These are phyloP conservation scores for Phytopythium vexans DNA, from an alignment of 352 stramenopile genomes.

Conservation along the genomic window DNA sequence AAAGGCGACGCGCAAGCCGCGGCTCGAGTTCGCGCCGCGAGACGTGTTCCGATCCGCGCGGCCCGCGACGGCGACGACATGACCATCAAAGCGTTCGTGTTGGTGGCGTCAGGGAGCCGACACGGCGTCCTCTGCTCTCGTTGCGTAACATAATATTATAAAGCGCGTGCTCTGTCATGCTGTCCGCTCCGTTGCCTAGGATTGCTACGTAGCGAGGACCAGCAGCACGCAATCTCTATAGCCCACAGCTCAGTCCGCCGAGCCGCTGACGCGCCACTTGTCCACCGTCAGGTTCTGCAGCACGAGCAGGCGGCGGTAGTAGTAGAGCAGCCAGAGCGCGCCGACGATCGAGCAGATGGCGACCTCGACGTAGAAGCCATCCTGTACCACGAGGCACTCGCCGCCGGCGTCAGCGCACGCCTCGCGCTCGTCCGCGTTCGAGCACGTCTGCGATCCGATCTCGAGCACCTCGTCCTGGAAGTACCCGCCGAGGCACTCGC, in stretches of 20 bases:
- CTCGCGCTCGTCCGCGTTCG: conserved; percentile 60
- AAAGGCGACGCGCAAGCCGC: conserved; percentile 49
- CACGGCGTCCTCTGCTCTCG: no score
- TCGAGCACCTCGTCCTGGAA: conserved; percentile 70
- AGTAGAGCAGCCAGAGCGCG: conserved; percentile 65
- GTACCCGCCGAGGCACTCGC: conserved; percentile 66
- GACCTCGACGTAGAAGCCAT: conserved; percentile 83
- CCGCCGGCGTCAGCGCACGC: conserved; percentile 54
- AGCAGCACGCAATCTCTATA: no score
- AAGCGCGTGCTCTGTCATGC: no score
- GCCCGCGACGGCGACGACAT: no score
- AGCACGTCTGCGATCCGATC: conserved; percentile 77
- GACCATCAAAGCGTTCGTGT: no score
- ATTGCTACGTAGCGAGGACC: no score
- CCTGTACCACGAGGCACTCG: conserved; percentile 72
- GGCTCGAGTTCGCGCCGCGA: conserved; percentile 63
- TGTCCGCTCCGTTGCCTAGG: no score
- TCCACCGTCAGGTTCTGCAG: conserved; percentile 83
- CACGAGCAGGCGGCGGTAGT: conserved; percentile 60
- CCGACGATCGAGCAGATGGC: conserved; percentile 67
- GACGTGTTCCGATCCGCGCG: conserved; percentile 69
- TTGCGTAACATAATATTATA: no score
- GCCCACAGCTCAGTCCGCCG: no score
- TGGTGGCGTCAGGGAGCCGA: conserved; percentile 5
- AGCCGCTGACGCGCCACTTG: conserved; percentile 66